Evolutionary conservation across 2,329 filamentous ascomycete genomes (phyloP), one percentile per base, ranked within the genome.

Genomic region (Colletotrichum tanaceti): DNA sequence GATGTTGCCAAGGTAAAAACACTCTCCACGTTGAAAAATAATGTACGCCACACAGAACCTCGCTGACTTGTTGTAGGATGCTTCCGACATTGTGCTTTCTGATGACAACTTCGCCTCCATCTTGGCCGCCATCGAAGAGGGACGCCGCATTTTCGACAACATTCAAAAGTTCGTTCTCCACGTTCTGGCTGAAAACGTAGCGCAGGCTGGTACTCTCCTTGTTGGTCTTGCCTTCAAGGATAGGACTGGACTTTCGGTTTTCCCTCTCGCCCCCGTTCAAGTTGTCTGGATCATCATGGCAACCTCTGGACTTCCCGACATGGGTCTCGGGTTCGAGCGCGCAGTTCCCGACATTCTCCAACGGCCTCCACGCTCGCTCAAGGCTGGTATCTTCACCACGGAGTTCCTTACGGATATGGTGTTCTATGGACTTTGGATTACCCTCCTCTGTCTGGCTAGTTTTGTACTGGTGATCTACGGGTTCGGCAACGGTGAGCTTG

Each of bases 31-130:
- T n/a, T n/a, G n/a, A n/a, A n/a, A n/a, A n/a, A n/a, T n/a, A n/a
- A n/a, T n/a, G n/a, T n/a, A n/a, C n/a, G n/a, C n/a, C n/a, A n/a
- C n/a, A n/a, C n/a, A n/a, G n/a, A n/a, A n/a, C n/a, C n/a, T n/a
- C n/a, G n/a, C n/a, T n/a, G n/a, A n/a, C n/a, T n/a, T n/a, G n/a
- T n/a, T n/a, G n/a, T n/a, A 92, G 75, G 89, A 90, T 65, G 89
- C 89, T 1, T 85, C 86, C 0, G 85, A 83, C 52, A 92, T 93
- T 78, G 89, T 93, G 24, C 79, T 93, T 43, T 92, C 89, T 0
- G 89, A 92, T 73, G 90, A 92, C 71, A 92, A 92, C 76, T 93
- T 92, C 72, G 89, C 90, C 2, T 89, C 87, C 5, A 92, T 92
- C 58, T 84, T 92, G 28, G 89, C 89, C 63, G 89, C 90, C 3